Conservation (phyloP, 371 early-diverging fungal species). For the Rhizopus microsporus region DNA sequence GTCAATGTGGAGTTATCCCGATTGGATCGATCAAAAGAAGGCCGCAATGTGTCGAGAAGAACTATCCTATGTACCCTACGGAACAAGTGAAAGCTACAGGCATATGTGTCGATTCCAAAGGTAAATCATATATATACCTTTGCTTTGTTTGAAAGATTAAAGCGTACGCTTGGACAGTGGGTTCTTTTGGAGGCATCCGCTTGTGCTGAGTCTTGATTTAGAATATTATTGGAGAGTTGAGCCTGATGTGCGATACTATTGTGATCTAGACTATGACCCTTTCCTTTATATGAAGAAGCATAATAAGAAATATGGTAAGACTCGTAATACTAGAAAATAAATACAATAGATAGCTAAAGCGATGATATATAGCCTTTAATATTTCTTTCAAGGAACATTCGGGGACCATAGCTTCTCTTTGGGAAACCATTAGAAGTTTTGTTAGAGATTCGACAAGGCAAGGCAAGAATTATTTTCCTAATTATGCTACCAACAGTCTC, state of each 20-base stretch:
- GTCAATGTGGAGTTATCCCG: conserved; percentile 85
- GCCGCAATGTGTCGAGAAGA: conserved; percentile 56
- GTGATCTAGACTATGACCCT: conserved; percentile 81
- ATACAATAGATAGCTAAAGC: background rate
- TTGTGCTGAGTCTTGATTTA: conserved; percentile 63
- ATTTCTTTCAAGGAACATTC: conserved; percentile 74
- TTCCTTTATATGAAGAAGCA: conserved; percentile 76
- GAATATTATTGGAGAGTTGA: conserved; percentile 89
- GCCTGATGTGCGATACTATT: conserved; percentile 78
- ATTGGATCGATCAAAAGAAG: conserved; percentile 70
- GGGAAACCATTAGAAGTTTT: conserved; percentile 55
- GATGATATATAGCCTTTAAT: conserved; percentile 42
- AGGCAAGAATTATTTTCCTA: conserved; percentile 28
- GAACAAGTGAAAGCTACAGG: conserved; percentile 82
- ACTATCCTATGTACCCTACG: conserved; percentile 79
- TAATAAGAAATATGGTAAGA: conserved; percentile 73
- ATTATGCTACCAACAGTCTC: conserved; percentile 21
- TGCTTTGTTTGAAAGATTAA: too few relatives aligned
- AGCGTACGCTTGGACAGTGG: conserved; percentile 51
- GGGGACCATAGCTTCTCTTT: conserved; percentile 76
- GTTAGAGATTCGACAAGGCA: conserved; percentile 17
- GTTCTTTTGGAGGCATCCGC: conserved; percentile 76
- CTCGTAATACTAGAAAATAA: background rate
- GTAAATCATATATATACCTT: conserved; percentile 9
- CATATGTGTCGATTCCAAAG: conserved; percentile 90